Base-by-base conservation (phyloP, 768 basidiomycete species). In the Macrolepiota albuminosa region DNA sequence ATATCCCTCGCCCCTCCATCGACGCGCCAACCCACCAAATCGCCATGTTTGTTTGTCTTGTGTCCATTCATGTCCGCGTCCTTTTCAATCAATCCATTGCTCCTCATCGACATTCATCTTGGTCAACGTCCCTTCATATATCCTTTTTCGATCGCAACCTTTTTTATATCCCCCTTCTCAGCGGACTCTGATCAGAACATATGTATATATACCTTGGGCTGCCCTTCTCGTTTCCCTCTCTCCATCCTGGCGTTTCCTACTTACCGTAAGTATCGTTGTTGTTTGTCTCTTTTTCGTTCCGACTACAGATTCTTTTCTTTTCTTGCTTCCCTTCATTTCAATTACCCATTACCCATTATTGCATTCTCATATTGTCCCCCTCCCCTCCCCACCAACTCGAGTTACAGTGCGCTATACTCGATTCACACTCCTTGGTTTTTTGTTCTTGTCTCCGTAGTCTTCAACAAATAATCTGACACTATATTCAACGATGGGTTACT, bases 321-420 rank as follows among this genome's bases (percentile, higher is more conserved):
- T 50, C 56, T 52, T 60, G 45, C 36, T 40, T 48, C 50, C 29
- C 33, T 43, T 43, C 39, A 16, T 37, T 50, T 21, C 56, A 50
- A 46, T 52, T 11, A 24, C 21, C 47, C 39, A 39, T 56, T 33
- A 42, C 49, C 51, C 39, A 31, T 31, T 24, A 51, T 56, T 49
- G 40, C 53, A 45, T 31, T 40, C 50, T 43, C 43, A 50, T 48
- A 57, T 58, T 34, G 57, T n/a, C 42, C 21, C 21, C 21, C n/a
- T n/a, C n/a, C 21, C 33, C 45, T 39, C 37, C 14, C 4, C 64
- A 43, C 42, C 61, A 64, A 64, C 64, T 64, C 61, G 64, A 64
- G 64, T 62, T 59, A 58, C 64, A 62, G 64, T 62, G 61, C 26
- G 64, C 56, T 54, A 62, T 45, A 62, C 64, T 64, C 64, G 61